phyloP scores from a whole-genome alignment of 2,329 filamentous ascomycete species.

The Plectosphaerella plurivora region DNA sequence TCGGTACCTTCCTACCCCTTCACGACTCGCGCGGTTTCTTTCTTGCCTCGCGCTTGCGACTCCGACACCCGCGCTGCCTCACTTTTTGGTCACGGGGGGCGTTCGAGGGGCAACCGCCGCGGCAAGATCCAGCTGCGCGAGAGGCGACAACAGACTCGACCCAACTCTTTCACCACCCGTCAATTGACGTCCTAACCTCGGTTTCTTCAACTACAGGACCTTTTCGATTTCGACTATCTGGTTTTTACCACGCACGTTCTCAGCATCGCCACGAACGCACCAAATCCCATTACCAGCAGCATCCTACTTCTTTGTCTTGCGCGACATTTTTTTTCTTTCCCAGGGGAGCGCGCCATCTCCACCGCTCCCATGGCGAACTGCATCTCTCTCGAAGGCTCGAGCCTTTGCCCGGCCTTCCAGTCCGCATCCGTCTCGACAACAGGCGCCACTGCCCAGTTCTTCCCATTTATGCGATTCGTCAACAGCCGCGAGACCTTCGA shows the following conservation, averaged over 20 bases:
- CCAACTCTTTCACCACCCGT: not conserved
- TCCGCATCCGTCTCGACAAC: constrained; percentile 67
- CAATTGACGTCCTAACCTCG: not conserved
- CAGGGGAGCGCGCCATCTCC: not conserved
- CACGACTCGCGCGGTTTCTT: not conserved
- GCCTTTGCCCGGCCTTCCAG: constrained; percentile 67
- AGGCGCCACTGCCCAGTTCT: constrained; percentile 51
- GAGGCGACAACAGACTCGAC: not conserved
- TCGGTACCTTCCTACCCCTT: not conserved
- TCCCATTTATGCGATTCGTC: constrained; percentile 81
- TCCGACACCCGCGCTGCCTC: too few relatives aligned
- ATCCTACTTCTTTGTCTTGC: not conserved
- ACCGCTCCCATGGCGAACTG: constrained; percentile 41
- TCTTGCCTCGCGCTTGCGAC: too few relatives aligned
- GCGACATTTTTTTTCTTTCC: not conserved
- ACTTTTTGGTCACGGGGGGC: too few relatives aligned
- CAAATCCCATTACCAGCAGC: not conserved
- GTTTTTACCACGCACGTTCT: not conserved
- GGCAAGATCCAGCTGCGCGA: too few relatives aligned
- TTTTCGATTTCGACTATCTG: not conserved
- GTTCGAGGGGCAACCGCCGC: too few relatives aligned
- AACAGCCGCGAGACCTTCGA: constrained; percentile 76
- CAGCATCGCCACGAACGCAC: not conserved
- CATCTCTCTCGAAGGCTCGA: constrained; percentile 66
- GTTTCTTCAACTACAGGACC: not conserved